Conservation (phyloP, 306 rosid genomes). For the Sicyos edulis region DNA sequence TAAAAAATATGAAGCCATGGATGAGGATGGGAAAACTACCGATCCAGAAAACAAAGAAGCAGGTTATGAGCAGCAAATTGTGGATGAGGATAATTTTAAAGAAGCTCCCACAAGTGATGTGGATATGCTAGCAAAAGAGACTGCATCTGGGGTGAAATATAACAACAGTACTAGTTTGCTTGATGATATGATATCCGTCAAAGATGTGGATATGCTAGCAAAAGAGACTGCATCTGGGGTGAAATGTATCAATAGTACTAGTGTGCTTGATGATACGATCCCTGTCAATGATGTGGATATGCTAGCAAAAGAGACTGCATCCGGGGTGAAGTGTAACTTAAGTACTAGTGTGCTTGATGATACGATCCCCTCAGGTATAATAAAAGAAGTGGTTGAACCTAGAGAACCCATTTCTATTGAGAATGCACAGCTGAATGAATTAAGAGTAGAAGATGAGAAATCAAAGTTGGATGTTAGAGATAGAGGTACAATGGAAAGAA, state of each 20-base stretch:
- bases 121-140: neutral
- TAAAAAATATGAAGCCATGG: constrained; percentile 29
- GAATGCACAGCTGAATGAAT: constrained; percentile 26
- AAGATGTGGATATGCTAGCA: too few relatives aligned
- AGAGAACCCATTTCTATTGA: constrained; percentile 21
- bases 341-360: constrained; percentile 27
- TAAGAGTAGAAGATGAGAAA: constrained; percentile 30
- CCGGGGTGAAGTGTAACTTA: constrained; percentile 1
- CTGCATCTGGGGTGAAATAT: neutral
- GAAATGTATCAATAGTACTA: constrained; percentile 14
- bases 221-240: too few relatives aligned
- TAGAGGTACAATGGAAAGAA: constrained; percentile 32
- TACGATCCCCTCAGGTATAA: constrained; percentile 29
- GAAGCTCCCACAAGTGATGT: constrained; percentile 24
- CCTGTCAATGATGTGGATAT: constrained; percentile 4
- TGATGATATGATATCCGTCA: constrained; percentile 31
- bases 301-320: too few relatives aligned
- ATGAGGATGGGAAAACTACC: constrained; percentile 64
- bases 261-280: constrained; percentile 30
- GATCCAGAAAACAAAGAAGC: constrained; percentile 52
- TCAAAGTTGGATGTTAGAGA: constrained; percentile 33
- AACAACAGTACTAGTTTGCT: constrained; percentile 13
- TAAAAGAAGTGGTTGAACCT: constrained; percentile 25
- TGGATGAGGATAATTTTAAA: constrained; percentile 24
- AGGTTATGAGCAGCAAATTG: constrained; percentile 33